Base-by-base conservation (phyloP, 73 alveolate genomes). In the Symbiodinium pilosum region DNA sequence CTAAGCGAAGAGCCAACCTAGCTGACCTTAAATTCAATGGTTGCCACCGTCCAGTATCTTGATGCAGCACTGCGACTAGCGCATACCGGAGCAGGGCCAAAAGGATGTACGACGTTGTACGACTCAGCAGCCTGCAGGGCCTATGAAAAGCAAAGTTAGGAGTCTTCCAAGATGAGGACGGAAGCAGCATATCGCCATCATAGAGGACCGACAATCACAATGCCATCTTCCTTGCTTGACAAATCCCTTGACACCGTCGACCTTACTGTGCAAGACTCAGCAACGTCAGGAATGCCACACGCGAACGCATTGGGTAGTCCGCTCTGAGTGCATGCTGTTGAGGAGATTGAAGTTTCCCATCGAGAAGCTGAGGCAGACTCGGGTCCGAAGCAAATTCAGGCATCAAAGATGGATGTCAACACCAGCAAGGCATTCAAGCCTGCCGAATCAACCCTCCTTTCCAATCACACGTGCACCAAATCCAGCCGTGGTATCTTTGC, bases 121-220 rank as follows among this genome's bases (percentile, higher is more conserved):
- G n/a, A n/a, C n/a, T n/a, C n/a, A n/a, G n/a, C n/a, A n/a, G n/a
- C n/a, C n/a, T n/a, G n/a, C n/a, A n/a, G n/a, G n/a, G n/a, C n/a
- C n/a, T n/a, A n/a, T n/a, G n/a, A n/a, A n/a, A n/a, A n/a, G n/a
- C n/a, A n/a, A n/a, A n/a, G n/a, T n/a, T n/a, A n/a, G n/a, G n/a
- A n/a, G n/a, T n/a, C n/a, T 54, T 26, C 73, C 73, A 54, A 6
- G 32, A 18, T n/a, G 73, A 54, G 73, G 73, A 7, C 73, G 1
- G 73, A 54, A 54, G 73, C 73, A 54, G 73, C 32, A 26, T 12
- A 69, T 38, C 87, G 97, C 8, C 84, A 91, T 36, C 97, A 91
- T 21, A 68, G 84, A 43, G 97, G 97, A 34, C 97, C 97, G 36
- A 91, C 97, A 28, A 91, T 91, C 18, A 91, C 97, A 3, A 91